A percentile compares a stretch with the other conserved stretches of the same genome.
These are phyloP conservation scores for Colletotrichum scovillei DNA, from an alignment of 2,329 filamentous ascomycete genomes.

Conservation along the genomic window DNA sequence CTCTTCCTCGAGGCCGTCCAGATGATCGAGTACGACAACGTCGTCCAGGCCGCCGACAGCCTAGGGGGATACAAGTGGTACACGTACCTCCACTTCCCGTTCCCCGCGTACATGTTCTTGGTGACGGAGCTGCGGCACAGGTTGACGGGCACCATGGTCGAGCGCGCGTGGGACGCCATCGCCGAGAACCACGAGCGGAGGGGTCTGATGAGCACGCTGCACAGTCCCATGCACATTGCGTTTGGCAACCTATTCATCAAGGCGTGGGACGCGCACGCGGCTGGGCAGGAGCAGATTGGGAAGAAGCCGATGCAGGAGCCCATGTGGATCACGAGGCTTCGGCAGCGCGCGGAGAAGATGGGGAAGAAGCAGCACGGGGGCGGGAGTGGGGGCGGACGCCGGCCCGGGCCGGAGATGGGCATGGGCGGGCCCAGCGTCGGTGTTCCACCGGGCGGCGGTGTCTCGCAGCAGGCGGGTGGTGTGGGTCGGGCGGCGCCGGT, in stretches of 20 bases:
- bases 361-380: constrained; percentile 39
- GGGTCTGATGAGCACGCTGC: constrained; percentile 59
- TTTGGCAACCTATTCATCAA: constrained; percentile 70
- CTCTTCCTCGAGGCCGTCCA: constrained; percentile 66
- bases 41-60: constrained; percentile 62
- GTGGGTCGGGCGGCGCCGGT: constrained; percentile 41
- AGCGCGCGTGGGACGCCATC: constrained; percentile 69
- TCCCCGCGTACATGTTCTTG: constrained; percentile 71
- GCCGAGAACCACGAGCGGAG: constrained; percentile 65
- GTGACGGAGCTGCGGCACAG: constrained; percentile 65
- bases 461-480: constrained; percentile 39
- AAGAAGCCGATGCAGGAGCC: constrained; percentile 55
- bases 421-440: background rate
- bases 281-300: constrained; percentile 57
- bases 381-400: background rate
- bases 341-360: constrained; percentile 54
- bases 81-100: constrained; percentile 68
- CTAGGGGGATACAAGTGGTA: constrained; percentile 69
- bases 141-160: constrained; percentile 64
- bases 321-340: constrained; percentile 59
- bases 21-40: constrained; percentile 70
- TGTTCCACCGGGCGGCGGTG: background rate
- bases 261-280: constrained; percentile 70
- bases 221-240: constrained; percentile 67
- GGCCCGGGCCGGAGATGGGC: constrained; percentile 8